Percentiles rank a stretch among this genome's conserved stretches.
phyloP scores from a whole-genome alignment of 768 basidiomycete genomes.

The Leccinum incarnatum region DNA sequence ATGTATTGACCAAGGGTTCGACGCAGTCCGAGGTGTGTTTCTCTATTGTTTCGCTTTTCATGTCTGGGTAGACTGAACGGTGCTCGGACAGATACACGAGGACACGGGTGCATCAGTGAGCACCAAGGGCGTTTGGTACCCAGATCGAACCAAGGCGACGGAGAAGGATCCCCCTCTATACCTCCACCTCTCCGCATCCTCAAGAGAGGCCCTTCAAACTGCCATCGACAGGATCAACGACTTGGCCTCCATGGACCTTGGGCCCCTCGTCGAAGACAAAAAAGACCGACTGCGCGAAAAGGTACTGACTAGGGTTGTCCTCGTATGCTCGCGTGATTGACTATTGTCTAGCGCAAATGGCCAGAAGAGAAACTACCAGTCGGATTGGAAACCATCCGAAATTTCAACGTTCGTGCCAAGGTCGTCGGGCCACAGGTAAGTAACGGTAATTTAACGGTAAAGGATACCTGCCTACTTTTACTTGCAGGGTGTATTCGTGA shows the following conservation, averaged over 20 bases:
- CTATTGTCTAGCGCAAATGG: slow-evolving; percentile 77
- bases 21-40: slow-evolving; percentile 86
- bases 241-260: slow-evolving; percentile 69
- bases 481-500: slow-evolving; percentile 84
- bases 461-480: neutral
- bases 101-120: slow-evolving; percentile 91
- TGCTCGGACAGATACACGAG: slow-evolving; percentile 71
- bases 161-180: slow-evolving; percentile 93
- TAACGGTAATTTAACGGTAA: slow-evolving; percentile 35
- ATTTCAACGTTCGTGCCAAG: slow-evolving; percentile 97
- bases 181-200: slow-evolving; percentile 83
- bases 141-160: slow-evolving; percentile 85
- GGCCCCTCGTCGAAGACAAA: slow-evolving; percentile 79
- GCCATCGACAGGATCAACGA: slow-evolving; percentile 76
- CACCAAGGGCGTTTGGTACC: slow-evolving; percentile 96
- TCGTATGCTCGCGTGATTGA: slow-evolving; percentile 7
- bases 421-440: slow-evolving; percentile 92
- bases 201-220: slow-evolving; percentile 60
- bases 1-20: slow-evolving; percentile 88
- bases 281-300: slow-evolving; percentile 65
- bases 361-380: slow-evolving; percentile 95
- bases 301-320: slow-evolving; percentile 34
- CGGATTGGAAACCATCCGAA: slow-evolving; percentile 84
- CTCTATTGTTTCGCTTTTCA: neutral
- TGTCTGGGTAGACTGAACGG: slow-evolving; percentile 1